These are phyloP conservation scores for Allium fistulosum DNA, from an alignment of 106 monocot species.

Conservation along the genomic window DNA sequence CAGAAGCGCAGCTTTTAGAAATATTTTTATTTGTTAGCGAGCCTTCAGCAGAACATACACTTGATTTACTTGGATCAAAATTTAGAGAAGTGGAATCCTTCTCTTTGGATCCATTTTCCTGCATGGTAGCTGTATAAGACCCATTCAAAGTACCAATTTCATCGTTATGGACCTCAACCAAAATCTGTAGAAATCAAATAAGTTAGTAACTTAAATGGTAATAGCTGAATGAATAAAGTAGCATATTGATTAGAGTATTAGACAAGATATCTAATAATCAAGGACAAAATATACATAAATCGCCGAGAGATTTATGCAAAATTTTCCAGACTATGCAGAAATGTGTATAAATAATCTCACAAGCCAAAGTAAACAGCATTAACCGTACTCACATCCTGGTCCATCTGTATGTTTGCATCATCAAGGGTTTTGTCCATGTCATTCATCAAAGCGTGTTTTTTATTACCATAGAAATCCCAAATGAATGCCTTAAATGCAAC, in stretches of 20 bases:
- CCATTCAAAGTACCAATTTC: slow-evolving; percentile 42
- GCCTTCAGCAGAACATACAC: slow-evolving; percentile 43
- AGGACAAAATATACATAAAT: no score
- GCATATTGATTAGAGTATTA: no score
- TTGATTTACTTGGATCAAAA: slow-evolving; percentile 39
- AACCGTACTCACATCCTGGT: slow-evolving; percentile 64
- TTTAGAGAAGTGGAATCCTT: slow-evolving; percentile 52
- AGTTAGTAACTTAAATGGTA: no score
- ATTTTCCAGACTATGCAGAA: no score
- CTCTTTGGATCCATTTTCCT: slow-evolving; percentile 69
- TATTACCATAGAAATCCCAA: slow-evolving; percentile 92
- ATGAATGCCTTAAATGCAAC: slow-evolving; percentile 59
- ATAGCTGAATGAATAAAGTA: no score
- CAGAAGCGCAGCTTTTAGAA: slow-evolving; percentile 64
- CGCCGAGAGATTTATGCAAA: no score
- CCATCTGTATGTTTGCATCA: slow-evolving; percentile 98
- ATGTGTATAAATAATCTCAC: no score
- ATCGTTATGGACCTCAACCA: slow-evolving; percentile 66
- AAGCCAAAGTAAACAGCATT: no score
- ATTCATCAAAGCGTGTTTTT: slow-evolving; percentile 94
- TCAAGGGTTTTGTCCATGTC: slow-evolving; percentile 95
- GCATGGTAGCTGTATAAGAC: slow-evolving; percentile 46
- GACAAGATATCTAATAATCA: no score
- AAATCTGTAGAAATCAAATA: slow-evolving; percentile 47
- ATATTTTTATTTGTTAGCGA: slow-evolving; percentile 56